Evolutionary conservation across 140 eudicot species (phyloP).

Genomic region (Erigeron philadelphicus): DNA sequence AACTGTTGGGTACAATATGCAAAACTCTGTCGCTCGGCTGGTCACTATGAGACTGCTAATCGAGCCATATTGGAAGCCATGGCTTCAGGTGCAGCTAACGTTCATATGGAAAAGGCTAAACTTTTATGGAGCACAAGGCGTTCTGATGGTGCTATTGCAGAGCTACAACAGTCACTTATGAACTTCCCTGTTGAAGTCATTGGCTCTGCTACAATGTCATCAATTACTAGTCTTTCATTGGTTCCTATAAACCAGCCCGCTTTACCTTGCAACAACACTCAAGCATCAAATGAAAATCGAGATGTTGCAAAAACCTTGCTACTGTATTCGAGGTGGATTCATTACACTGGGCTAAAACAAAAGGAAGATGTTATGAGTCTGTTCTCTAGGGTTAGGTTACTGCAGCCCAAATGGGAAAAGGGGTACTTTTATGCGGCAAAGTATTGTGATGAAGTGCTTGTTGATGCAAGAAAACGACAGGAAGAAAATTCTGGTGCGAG

Average conservation of each 20-base stretch:
- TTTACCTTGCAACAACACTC: slow-evolving; percentile 49
- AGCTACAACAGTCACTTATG: slow-evolving; percentile 83
- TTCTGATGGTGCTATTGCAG: slow-evolving; percentile 95
- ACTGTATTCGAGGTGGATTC: slow-evolving; percentile 95
- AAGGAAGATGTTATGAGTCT: slow-evolving; percentile 84
- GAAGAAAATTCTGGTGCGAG: slow-evolving; percentile 58
- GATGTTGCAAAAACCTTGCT: slow-evolving; percentile 84
- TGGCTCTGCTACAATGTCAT: slow-evolving; percentile 79
- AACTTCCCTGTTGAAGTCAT: slow-evolving; percentile 77
- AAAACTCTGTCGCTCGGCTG: slow-evolving; percentile 97
- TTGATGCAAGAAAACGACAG: slow-evolving; percentile 91
- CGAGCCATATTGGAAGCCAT: slow-evolving; percentile 93
- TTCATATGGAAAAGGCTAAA: slow-evolving; percentile 97
- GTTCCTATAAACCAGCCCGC: slow-evolving; percentile 61
- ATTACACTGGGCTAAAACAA: slow-evolving; percentile 87
- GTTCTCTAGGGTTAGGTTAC: slow-evolving; percentile 80
- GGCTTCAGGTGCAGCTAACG: slow-evolving; percentile 77
- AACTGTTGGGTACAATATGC: slow-evolving; percentile 96
- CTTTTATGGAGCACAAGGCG: slow-evolving; percentile 94
- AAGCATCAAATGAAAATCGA: slow-evolving; percentile 53
- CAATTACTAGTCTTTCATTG: slow-evolving; percentile 81
- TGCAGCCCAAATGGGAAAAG: slow-evolving; percentile 98
- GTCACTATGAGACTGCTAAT: slow-evolving; percentile 96
- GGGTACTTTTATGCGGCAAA: slow-evolving; percentile 90
- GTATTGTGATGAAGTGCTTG: slow-evolving; percentile 90